Conservation (phyloP, 805 yeast genomes). For the Teunomyces aglyptinius region DNA sequence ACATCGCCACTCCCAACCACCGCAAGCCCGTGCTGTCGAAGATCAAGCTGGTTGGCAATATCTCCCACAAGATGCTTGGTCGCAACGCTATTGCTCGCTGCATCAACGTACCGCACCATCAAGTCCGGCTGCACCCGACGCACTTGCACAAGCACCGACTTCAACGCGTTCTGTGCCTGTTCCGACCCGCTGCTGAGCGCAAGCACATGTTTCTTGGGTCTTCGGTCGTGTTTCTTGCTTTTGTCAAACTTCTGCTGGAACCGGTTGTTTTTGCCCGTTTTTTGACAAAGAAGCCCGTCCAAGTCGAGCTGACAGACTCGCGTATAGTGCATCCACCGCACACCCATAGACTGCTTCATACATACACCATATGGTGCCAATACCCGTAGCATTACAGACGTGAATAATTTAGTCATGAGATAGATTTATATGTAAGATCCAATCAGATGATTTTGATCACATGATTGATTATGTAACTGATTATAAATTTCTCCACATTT, state of each 20-base stretch:
- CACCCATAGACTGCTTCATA: too few relatives aligned
- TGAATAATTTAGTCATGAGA: too few relatives aligned
- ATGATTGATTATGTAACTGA: too few relatives aligned
- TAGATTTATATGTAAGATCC: too few relatives aligned
- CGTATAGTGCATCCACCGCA: not conserved
- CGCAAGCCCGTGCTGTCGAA: slow-evolving; percentile 22
- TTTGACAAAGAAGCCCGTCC: not conserved
- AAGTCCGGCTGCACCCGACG: slow-evolving; percentile 13
- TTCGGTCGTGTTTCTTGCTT: not conserved
- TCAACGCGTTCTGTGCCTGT: slow-evolving; percentile 22
- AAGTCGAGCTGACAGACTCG: not conserved
- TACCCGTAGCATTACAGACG: too few relatives aligned
- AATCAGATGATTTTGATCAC: too few relatives aligned
- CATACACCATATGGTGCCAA: too few relatives aligned
- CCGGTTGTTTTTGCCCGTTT: not conserved
- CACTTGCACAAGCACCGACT: slow-evolving; percentile 17
- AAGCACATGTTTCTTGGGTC: slow-evolving; percentile 9
- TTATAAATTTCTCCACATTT: too few relatives aligned
- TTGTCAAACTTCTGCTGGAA: slow-evolving; percentile 1
- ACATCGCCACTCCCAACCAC: slow-evolving; percentile 18
- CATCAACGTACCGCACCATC: slow-evolving; percentile 27
- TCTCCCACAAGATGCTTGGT: slow-evolving; percentile 23
- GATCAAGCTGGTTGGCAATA: slow-evolving; percentile 30
- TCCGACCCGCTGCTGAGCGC: slow-evolving; percentile 20
- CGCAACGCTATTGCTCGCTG: slow-evolving; percentile 17